Conservation (phyloP, 192 early-diverging fungal genomes). For the Chytriomyces hyalinus region DNA sequence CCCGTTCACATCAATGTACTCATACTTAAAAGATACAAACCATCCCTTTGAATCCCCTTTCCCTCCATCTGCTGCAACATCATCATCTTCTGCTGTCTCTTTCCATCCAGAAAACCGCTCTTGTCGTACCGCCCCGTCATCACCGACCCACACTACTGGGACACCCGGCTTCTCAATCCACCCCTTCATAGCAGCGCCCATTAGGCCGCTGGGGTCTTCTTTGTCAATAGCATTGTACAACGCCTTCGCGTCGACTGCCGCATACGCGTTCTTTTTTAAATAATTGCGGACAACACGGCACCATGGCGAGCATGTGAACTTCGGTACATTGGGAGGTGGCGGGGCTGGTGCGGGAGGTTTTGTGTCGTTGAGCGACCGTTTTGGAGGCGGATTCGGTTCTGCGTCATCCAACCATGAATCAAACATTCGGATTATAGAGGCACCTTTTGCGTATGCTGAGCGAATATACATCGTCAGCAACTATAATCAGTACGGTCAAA, state of each 20-base stretch:
- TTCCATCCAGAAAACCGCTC: conserved; percentile 20
- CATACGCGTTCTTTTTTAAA: conserved; percentile 7
- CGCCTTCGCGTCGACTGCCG: not conserved
- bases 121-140: conserved; percentile 12
- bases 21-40: conserved; percentile 2
- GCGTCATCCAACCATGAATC: conserved; percentile 14
- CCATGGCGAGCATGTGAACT: conserved; percentile 23
- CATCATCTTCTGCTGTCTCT: not conserved
- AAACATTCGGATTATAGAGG: conserved; percentile 39
- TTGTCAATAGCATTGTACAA: conserved; percentile 11
- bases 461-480: not conserved
- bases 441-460: conserved; percentile 41
- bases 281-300: conserved; percentile 26
- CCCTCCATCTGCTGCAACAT: not conserved
- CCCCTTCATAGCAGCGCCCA: conserved; percentile 7
- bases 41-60: not conserved
- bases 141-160: conserved; percentile 17
- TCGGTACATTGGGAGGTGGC: not conserved
- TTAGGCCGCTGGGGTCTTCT: conserved; percentile 21
- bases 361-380: not conserved
- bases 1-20: not conserved
- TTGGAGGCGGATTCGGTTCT: conserved; percentile 17
- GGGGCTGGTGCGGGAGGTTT: not conserved
- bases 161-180: conserved; percentile 32
- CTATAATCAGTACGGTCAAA: not conserved